These are phyloP conservation scores for Lophiotrema nucula DNA, from an alignment of 495 filamentous ascomycete genomes.

Conservation along the genomic window DNA sequence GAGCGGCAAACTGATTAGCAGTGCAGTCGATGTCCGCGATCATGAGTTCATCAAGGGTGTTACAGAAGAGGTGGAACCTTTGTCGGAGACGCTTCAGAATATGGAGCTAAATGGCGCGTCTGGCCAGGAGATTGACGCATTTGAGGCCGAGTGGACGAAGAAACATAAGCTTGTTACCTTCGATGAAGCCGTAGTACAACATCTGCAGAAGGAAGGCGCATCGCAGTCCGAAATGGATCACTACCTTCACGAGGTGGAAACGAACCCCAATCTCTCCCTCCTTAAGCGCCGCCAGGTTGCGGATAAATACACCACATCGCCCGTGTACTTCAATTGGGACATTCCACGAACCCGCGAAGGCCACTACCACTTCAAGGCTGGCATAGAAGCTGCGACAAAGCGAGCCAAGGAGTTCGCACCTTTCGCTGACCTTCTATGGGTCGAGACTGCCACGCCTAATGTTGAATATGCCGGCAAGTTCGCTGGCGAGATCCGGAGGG, in stretches of 20 bases:
- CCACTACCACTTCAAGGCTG: slow-evolving; percentile 91
- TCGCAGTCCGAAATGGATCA: slow-evolving; percentile 58
- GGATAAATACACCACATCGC: slow-evolving; percentile 58
- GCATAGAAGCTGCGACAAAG: slow-evolving; percentile 86
- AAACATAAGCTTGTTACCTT: slow-evolving; percentile 83
- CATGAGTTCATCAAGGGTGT: slow-evolving; percentile 95
- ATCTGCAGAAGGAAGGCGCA: slow-evolving; percentile 64
- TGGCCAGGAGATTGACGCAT: slow-evolving; percentile 76
- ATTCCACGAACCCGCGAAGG: slow-evolving; percentile 91
- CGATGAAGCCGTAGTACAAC: slow-evolving; percentile 79
- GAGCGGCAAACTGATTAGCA: slow-evolving; percentile 84
- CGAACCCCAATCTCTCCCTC: slow-evolving; percentile 70
- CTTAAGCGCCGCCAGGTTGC: slow-evolving; percentile 72
- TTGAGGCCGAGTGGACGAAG: slow-evolving; percentile 88
- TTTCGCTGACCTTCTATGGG: slow-evolving; percentile 93
- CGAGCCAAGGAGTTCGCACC: slow-evolving; percentile 87
- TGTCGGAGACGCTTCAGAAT: slow-evolving; percentile 83
- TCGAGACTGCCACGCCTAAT: slow-evolving; percentile 87
- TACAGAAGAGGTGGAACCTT: slow-evolving; percentile 66
- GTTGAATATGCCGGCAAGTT: slow-evolving; percentile 74
- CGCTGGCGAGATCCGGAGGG: slow-evolving; percentile 66
- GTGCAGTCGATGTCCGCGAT: slow-evolving; percentile 86
- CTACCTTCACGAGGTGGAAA: slow-evolving; percentile 61
- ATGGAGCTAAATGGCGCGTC: slow-evolving; percentile 81
- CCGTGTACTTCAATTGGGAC: slow-evolving; percentile 84